Percentiles rank a stretch among this genome's conserved stretches.
Evolutionary conservation across 2,329 filamentous ascomycete species (phyloP).

Genomic region (Colletotrichum orbiculare): DNA sequence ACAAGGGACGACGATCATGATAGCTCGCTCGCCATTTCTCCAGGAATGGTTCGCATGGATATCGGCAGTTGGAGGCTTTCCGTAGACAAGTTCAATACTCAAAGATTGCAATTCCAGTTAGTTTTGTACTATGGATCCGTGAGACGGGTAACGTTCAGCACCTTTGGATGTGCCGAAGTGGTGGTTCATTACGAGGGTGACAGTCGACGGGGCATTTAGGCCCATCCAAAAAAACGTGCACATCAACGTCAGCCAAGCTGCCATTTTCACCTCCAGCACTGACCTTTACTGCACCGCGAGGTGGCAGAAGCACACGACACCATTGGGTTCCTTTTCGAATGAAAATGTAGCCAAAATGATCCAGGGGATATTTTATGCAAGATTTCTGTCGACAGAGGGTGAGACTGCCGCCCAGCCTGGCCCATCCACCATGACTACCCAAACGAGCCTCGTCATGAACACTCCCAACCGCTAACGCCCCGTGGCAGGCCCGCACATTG

Average conservation of each 20-base stretch:
- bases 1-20: constrained; percentile 35
- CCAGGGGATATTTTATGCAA: constrained; percentile 76
- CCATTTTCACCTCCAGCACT: neutral
- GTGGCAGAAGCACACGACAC: neutral
- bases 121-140: too few species aligned
- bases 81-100: neutral
- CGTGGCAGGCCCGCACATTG: constrained; percentile 67
- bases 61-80: neutral
- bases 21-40: constrained; percentile 13
- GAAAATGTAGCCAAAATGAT: constrained; percentile 61
- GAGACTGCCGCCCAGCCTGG: constrained; percentile 26
- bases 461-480: constrained; percentile 25
- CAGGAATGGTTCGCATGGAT: neutral
- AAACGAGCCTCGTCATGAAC: too few species aligned
- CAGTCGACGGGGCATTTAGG: constrained; percentile 14
- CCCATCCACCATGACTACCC: too few species aligned
- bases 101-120: neutral
- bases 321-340: neutral
- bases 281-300: neutral
- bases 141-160: too few species aligned
- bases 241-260: neutral
- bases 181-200: too few species aligned
- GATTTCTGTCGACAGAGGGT: constrained; percentile 76
- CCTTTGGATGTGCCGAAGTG: too few species aligned
- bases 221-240: constrained; percentile 12